phyloP scores from a whole-genome alignment of 2,329 filamentous ascomycete genomes.

The Capronia epimyces region DNA sequence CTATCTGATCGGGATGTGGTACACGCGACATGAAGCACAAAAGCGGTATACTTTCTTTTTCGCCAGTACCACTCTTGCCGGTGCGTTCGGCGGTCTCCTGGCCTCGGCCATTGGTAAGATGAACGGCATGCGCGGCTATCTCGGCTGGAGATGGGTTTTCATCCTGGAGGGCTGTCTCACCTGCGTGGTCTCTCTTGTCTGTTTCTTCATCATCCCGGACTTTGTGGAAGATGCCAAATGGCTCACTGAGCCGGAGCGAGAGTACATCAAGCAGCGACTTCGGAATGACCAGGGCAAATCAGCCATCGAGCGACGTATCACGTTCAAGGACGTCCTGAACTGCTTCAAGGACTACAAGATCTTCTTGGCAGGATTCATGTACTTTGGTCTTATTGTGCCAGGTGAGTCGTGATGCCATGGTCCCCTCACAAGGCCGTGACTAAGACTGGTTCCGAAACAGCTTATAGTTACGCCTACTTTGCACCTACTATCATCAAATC shows the following conservation, averaged over 20 bases:
- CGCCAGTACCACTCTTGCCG: constrained; percentile 59
- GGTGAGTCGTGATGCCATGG: constrained; percentile 6
- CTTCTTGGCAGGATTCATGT: constrained; percentile 71
- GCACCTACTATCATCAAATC: constrained; percentile 64
- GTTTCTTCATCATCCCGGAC: constrained; percentile 65
- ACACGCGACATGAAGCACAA: constrained; percentile 79
- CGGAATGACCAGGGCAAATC: constrained; percentile 63
- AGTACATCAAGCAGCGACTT: constrained; percentile 61
- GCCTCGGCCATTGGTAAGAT: constrained; percentile 58
- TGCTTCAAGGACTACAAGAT: constrained; percentile 71
- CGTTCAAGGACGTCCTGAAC: constrained; percentile 52
- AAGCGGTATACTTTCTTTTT: constrained; percentile 90
- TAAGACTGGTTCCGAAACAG: background rate
- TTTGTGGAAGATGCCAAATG: constrained; percentile 72
- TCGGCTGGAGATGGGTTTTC: constrained; percentile 48
- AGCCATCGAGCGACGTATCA: constrained; percentile 58
- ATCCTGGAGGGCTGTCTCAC: constrained; percentile 63
- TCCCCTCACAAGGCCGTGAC: background rate
- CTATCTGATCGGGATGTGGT: constrained; percentile 59
- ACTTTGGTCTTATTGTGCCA: constrained; percentile 71
- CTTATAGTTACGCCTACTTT: constrained; percentile 63
- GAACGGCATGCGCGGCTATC: constrained; percentile 53
- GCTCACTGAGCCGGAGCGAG: constrained; percentile 64
- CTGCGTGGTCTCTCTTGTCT: constrained; percentile 54
- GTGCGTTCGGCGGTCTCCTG: constrained; percentile 58